Conservation (phyloP, 108 stramenopile species). For the Nitzschia sp. region DNA sequence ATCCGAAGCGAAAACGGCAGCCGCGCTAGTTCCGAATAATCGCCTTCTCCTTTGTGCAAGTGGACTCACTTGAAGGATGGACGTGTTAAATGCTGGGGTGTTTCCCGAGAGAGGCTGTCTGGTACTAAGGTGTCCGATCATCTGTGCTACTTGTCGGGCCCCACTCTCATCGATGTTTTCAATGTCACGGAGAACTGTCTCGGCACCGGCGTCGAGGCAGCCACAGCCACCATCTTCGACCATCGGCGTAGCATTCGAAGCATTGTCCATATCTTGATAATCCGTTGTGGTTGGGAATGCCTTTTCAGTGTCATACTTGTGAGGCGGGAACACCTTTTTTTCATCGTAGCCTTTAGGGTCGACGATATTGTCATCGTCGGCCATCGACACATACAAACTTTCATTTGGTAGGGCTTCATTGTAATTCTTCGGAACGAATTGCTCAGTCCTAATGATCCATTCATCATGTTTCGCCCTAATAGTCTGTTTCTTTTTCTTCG, state of each 20-base stretch:
- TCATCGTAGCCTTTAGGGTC: too few relatives aligned
- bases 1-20: background rate
- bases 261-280: background rate
- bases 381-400: too few relatives aligned
- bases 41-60: background rate
- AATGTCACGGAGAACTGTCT: background rate
- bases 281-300: too few relatives aligned
- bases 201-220: background rate
- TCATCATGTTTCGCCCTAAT: too few relatives aligned
- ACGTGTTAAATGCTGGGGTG: background rate
- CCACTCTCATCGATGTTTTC: background rate
- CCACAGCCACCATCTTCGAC: background rate
- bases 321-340: too few relatives aligned
- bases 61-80: too few relatives aligned
- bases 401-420: too few relatives aligned
- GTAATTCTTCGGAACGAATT: too few relatives aligned
- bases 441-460: too few relatives aligned
- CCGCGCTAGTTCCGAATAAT: background rate
- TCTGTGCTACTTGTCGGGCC: background rate
- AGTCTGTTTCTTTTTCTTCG: too few relatives aligned
- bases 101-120: background rate
- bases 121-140: background rate
- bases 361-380: too few relatives aligned
- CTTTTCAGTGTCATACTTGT: too few relatives aligned
- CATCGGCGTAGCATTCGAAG: background rate